Evolutionary conservation across 192 early-diverging fungal genomes (phyloP), one percentile per base, ranked within the genome.

Genomic region (Coemansia sp.): DNA sequence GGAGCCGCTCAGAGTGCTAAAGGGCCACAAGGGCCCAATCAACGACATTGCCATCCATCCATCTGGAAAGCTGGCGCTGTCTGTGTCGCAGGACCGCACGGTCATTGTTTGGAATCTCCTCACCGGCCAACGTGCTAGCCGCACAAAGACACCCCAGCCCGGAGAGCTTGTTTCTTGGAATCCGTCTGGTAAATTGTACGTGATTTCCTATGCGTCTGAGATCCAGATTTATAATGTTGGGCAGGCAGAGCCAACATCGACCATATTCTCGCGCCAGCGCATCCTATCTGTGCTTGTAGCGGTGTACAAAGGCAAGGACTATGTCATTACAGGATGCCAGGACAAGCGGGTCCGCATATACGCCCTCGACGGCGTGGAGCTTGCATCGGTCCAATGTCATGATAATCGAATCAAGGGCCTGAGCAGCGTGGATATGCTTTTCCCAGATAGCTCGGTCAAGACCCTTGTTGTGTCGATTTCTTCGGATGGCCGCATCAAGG

Each of bases 1-100:
- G 98, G 95, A 97, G 72, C 87, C 86, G 55, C 86, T 99, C 64
- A 95, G 92, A 74, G 89, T 85, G 41, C 83, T 98, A 53, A 91
- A 89, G 61, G 91, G 90, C 23, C 91, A 94, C 75, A 85, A 83
- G 83, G 82, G 82, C 43, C 20, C 70, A 22, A 84, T 99, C 17
- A 88, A 88, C 74, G 87, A 85, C 38, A 82, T 98, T 33, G 93
- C 91, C 3, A 86, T 97, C 38, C 98, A 99, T 80, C 95, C 96
- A n/a, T 85, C 90, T 9, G 98, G 98, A 17, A 96, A 94, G 66
- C 85, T 99, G 56, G 91, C 96, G 9, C 74, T 98, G 62, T 91
- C 89, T 14, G 94, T 98, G 3, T 82, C 87, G 25, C 78, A 54
- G 33, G 92, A 94, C 65, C 84, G 86, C 19, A 86, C 88, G 9